phyloP scores from a whole-genome alignment of 805 yeast genomes.

The Candida sphagnicola region DNA sequence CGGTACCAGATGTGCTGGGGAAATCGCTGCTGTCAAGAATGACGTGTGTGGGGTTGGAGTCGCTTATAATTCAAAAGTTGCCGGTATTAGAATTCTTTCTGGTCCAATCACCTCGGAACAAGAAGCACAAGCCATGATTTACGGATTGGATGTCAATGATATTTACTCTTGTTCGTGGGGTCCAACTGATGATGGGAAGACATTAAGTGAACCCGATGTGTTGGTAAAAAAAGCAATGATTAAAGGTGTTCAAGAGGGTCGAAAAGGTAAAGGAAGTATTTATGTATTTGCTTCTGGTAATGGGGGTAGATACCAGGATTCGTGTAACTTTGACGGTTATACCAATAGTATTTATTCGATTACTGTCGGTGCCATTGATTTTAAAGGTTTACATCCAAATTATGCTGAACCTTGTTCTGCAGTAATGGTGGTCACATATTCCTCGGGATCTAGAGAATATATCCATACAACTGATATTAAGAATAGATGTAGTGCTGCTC shows the following conservation, averaged over 20 bases:
- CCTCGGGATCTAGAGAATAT: conserved; percentile 85
- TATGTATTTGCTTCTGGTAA: conserved; percentile 97
- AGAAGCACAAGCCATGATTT: conserved; percentile 85
- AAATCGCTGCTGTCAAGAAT: conserved; percentile 86
- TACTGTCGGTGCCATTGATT: conserved; percentile 92
- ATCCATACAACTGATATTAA: conserved; percentile 85
- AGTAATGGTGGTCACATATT: conserved; percentile 87
- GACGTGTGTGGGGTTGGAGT: conserved; percentile 94
- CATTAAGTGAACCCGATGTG: conserved; percentile 80
- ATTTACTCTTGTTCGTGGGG: conserved; percentile 99
- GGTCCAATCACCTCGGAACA: conserved; percentile 78
- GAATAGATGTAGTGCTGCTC: conserved; percentile 62
- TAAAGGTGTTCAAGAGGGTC: conserved; percentile 81
- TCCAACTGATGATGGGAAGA: conserved; percentile 86
- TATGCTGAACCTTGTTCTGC: conserved; percentile 95
- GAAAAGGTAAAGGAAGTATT: conserved; percentile 75
- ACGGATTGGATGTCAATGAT: conserved; percentile 79
- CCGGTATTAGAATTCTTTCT: conserved; percentile 87
- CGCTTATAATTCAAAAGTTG: conserved; percentile 80
- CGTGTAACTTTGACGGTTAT: conserved; percentile 96
- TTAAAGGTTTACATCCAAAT: conserved; percentile 78
- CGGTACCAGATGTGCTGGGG: conserved; percentile 98
- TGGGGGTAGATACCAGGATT: conserved; percentile 80
- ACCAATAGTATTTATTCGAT: conserved; percentile 93
- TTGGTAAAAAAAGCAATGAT: conserved; percentile 77